A percentile compares a stretch with the other conserved stretches of the same genome.
These are phyloP conservation scores for Ophiocordyceps camponoti-rufipedis DNA, from an alignment of 2,329 filamentous ascomycete genomes.

Conservation along the genomic window DNA sequence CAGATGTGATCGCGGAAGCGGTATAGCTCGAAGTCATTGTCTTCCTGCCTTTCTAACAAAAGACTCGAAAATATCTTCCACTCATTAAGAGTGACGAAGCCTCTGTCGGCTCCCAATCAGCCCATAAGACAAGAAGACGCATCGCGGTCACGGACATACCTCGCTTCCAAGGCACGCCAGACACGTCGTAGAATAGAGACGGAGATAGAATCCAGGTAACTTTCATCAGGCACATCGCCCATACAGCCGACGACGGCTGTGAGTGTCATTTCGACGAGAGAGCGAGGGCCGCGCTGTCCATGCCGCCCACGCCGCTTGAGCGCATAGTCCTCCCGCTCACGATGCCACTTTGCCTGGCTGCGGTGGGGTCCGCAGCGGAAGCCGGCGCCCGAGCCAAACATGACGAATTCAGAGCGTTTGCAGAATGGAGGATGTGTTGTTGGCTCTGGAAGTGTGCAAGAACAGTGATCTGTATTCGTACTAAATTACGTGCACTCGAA, in stretches of 20 bases:
- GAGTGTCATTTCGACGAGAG: constrained; percentile 20
- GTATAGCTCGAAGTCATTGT: constrained; percentile 17
- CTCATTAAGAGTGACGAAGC: constrained; percentile 18
- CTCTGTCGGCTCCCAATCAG: constrained; percentile 8
- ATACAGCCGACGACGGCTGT: constrained; percentile 19
- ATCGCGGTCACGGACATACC: constrained; percentile 13
- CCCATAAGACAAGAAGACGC: background rate
- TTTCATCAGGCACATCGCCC: constrained; percentile 13
- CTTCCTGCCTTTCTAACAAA: constrained; percentile 13
- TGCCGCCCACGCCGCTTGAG: too few relatives aligned
- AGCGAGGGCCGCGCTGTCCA: constrained; percentile 14
- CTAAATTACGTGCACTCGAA: too few relatives aligned
- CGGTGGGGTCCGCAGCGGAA: too few relatives aligned
- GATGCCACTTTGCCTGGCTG: too few relatives aligned
- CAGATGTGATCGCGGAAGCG: constrained; percentile 21
- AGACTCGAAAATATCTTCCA: constrained; percentile 21
- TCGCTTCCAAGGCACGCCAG: constrained; percentile 21
- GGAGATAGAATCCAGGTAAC: constrained; percentile 17
- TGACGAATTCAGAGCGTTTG: too few relatives aligned
- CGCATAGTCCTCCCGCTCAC: too few relatives aligned
- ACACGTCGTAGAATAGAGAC: constrained; percentile 15
- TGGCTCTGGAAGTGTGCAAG: too few relatives aligned
- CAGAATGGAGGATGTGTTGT: too few relatives aligned
- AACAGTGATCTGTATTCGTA: too few relatives aligned
- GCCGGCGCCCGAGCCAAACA: too few relatives aligned